phyloP scores from a whole-genome alignment of 768 basidiomycete genomes.

The Boletellus emodensis region DNA sequence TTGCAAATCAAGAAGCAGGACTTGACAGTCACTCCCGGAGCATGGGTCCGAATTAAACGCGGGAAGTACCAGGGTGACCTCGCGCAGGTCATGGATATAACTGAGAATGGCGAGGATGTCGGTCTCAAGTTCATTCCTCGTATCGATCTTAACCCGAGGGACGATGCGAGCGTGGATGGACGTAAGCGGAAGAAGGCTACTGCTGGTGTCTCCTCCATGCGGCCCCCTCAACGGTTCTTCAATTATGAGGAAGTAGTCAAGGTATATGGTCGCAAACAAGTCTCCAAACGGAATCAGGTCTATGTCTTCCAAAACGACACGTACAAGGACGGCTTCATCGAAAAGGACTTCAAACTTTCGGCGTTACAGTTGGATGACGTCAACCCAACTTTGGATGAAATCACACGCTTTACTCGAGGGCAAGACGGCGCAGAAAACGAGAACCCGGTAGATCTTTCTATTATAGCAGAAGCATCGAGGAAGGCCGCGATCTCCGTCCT shows the following conservation, averaged over 20 bases:
- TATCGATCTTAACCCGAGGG: conserved; percentile 91
- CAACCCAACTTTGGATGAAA: conserved; percentile 94
- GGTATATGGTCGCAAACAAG: conserved; percentile 75
- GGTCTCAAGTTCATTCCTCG: conserved; percentile 95
- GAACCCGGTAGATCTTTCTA: conserved; percentile 75
- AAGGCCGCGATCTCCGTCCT: conserved; percentile 90
- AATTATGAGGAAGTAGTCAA: conserved; percentile 89
- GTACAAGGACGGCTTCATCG: conserved; percentile 91
- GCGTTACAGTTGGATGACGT: conserved; percentile 82
- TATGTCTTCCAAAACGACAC: conserved; percentile 92
- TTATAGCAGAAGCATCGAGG: conserved; percentile 88
- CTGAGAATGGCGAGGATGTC: conserved; percentile 89
- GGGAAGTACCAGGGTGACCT: conserved; percentile 94
- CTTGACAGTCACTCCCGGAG: conserved; percentile 74
- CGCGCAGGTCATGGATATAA: conserved; percentile 92
- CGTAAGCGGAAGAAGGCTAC: conserved; percentile 76
- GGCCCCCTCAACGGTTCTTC: conserved; percentile 91
- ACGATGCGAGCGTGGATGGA: conserved; percentile 61
- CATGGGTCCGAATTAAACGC: conserved; percentile 93
- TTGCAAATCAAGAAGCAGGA: conserved; percentile 96
- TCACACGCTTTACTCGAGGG: conserved; percentile 80
- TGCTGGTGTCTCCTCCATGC: conserved; percentile 49
- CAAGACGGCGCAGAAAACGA: conserved; percentile 68
- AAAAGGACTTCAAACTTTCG: conserved; percentile 89
- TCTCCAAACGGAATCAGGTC: conserved; percentile 67